Conservation (phyloP, 352 stramenopile species). For the Aphanomyces stellatus region DNA sequence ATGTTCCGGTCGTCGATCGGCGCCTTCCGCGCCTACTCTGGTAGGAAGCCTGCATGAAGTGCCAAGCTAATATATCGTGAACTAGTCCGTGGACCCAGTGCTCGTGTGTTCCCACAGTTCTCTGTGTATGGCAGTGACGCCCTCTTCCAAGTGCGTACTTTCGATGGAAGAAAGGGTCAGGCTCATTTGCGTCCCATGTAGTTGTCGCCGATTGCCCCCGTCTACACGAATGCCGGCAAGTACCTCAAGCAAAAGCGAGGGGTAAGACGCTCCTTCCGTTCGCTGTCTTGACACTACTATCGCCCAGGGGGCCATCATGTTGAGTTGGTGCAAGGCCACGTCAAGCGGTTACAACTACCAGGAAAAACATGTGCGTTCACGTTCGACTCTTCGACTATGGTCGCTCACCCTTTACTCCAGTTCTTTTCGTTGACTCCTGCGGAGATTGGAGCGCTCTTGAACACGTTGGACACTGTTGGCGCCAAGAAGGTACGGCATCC, state of each 20-base stretch:
- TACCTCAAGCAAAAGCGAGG: conserved; percentile 79
- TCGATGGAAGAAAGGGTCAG: neutral
- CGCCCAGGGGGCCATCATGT: conserved; percentile 63
- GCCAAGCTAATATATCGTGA: neutral
- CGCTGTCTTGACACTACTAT: conserved; percentile 1
- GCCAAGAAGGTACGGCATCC: neutral
- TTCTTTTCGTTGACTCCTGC: conserved; percentile 74
- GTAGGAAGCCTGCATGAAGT: neutral
- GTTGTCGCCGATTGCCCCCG: conserved; percentile 49
- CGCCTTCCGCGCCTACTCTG: conserved; percentile 10
- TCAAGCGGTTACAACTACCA: conserved; percentile 63
- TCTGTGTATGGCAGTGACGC: conserved; percentile 59
- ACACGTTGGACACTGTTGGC: conserved; percentile 50
- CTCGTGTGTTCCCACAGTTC: conserved; percentile 72
- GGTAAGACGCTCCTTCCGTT: conserved; percentile 26
- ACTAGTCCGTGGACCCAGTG: conserved; percentile 19
- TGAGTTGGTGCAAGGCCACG: conserved; percentile 68
- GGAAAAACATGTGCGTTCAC: conserved; percentile 55
- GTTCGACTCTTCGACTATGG: neutral
- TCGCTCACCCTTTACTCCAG: conserved; percentile 34
- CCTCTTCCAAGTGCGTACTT: conserved; percentile 42
- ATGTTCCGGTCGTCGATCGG: neutral
- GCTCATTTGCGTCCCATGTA: conserved; percentile 10
- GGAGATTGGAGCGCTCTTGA: conserved; percentile 66
- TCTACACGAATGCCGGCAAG: conserved; percentile 48